phyloP scores from a whole-genome alignment of 2,329 filamentous ascomycete genomes.

The Seiridium unicorne region DNA sequence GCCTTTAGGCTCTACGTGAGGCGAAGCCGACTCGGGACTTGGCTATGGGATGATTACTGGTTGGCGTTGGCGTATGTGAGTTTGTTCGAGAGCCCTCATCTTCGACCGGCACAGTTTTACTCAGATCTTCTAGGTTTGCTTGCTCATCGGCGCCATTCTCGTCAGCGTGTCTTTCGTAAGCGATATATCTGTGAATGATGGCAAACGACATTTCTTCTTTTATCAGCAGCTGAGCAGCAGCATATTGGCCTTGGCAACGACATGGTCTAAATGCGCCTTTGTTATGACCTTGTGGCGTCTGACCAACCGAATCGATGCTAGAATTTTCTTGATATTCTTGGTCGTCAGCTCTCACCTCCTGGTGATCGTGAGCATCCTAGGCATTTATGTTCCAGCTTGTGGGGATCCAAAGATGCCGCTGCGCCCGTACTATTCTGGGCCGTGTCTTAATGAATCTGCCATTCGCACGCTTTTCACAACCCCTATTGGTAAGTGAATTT shows the following conservation, averaged over 20 bases:
- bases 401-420: slow-evolving; percentile 1
- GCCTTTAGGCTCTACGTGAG: not conserved
- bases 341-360: not conserved
- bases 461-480: not conserved
- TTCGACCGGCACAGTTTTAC: not conserved
- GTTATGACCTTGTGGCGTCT: slow-evolving; percentile 26
- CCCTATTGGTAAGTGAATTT: not conserved
- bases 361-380: not conserved
- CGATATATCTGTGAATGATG: not conserved
- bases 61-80: not conserved
- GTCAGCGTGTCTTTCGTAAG: not conserved
- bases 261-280: slow-evolving; percentile 32
- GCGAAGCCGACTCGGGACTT: not conserved
- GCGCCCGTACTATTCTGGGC: not conserved
- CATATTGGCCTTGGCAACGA: slow-evolving; percentile 17
- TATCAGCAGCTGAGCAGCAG: slow-evolving; percentile 1
- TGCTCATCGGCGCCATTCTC: not conserved
- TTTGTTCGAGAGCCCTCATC: not conserved
- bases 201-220: slow-evolving; percentile 2
- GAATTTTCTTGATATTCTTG: not conserved
- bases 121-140: not conserved
- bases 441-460: not conserved
- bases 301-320: not conserved
- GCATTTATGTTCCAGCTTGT: not conserved
- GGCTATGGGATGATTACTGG: not conserved